A percentile compares a stretch with the other conserved stretches of the same genome.
Evolutionary conservation across 2,329 filamentous ascomycete genomes (phyloP).

Genomic region (Penicillium sp.): DNA sequence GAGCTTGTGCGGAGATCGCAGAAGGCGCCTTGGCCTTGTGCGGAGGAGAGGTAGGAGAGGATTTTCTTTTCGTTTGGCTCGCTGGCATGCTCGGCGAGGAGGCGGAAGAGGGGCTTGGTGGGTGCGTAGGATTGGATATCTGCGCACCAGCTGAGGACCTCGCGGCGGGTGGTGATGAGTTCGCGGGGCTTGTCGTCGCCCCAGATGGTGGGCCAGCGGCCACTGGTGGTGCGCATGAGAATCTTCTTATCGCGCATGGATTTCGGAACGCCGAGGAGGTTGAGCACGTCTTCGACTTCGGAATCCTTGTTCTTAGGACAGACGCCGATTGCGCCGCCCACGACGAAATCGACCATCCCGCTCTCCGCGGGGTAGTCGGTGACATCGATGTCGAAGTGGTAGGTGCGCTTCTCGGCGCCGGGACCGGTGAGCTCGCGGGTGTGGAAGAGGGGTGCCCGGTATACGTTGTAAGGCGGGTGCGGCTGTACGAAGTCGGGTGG

Average conservation of each 20-base stretch:
- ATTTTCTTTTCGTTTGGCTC: slow-evolving; percentile 86
- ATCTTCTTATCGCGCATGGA: slow-evolving; percentile 83
- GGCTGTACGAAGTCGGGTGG: slow-evolving; percentile 91
- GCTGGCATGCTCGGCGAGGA: slow-evolving; percentile 81
- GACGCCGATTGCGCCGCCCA: slow-evolving; percentile 92
- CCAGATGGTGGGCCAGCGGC: slow-evolving; percentile 98
- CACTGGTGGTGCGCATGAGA: slow-evolving; percentile 73
- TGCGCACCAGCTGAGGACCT: slow-evolving; percentile 92
- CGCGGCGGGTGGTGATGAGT: slow-evolving; percentile 84
- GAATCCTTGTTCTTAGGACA: slow-evolving; percentile 80
- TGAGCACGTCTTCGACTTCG: slow-evolving; percentile 80
- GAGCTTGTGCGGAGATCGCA: slow-evolving; percentile 92
- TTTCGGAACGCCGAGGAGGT: slow-evolving; percentile 77
- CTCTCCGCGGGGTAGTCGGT: slow-evolving; percentile 87
- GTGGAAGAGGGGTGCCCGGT: slow-evolving; percentile 81
- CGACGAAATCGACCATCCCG: slow-evolving; percentile 85
- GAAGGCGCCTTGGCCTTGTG: slow-evolving; percentile 87
- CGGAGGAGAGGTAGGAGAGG: slow-evolving; percentile 79
- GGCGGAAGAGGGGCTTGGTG: slow-evolving; percentile 80
- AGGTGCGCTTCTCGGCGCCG: slow-evolving; percentile 94
- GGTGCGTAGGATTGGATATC: slow-evolving; percentile 93
- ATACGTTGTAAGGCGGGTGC: slow-evolving; percentile 90
- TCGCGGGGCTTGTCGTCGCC: slow-evolving; percentile 83
- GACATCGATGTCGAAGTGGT: slow-evolving; percentile 95
- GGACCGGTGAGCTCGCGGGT: slow-evolving; percentile 82